Base-by-base conservation (phyloP, 768 basidiomycete species). In the Tephrocybe sp. region DNA sequence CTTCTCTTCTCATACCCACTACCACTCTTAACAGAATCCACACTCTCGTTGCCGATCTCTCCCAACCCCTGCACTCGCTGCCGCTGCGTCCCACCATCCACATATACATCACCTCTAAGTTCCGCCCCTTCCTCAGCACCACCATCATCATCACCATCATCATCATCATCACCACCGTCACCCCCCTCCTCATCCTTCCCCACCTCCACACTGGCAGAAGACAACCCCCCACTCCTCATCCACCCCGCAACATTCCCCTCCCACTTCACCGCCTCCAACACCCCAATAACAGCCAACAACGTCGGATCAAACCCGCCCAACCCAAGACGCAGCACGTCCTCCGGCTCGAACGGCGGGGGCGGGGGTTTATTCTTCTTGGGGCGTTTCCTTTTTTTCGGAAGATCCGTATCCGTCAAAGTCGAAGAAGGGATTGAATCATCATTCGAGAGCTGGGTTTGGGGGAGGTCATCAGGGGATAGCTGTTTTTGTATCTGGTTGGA, bases 221-320 rank as follows among this genome's bases (percentile, higher is more conserved):
- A n/a, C 33, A 58, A 19, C 1, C 84, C 83, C 1, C 84, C 83
- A 16, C 60, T 58, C 13, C 75, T 71, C 47, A 88, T 72, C 88
- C 88, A 89, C 16, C 74, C 79, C 0, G 85, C 80, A 19, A 89
- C 77, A 55, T 84, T 88, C 47, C 66, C 71, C 64, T 88, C 79
- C 41, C 57, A 45, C 62, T 81, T 84, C 12, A 83, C 54, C 12
- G 66, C 70, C 40, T 87, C 83, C 19, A 90, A 65, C 12, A 89
- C 69, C 7, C 88, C 88, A 12, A 88, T 67, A 10, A 88, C 75
- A 0, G 83, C 85, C 1, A 90, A 73, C 11, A 86, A 69, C 0
- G 76, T 83, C 40, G 69, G 66, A 61, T 89, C 88, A 57, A 72
- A 75, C 12, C 60, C 53, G 3, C 42, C 49, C 30, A 31, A 18